Base-by-base conservation (phyloP, 2,329 filamentous ascomycete species). In the Cercospora citrullina region DNA sequence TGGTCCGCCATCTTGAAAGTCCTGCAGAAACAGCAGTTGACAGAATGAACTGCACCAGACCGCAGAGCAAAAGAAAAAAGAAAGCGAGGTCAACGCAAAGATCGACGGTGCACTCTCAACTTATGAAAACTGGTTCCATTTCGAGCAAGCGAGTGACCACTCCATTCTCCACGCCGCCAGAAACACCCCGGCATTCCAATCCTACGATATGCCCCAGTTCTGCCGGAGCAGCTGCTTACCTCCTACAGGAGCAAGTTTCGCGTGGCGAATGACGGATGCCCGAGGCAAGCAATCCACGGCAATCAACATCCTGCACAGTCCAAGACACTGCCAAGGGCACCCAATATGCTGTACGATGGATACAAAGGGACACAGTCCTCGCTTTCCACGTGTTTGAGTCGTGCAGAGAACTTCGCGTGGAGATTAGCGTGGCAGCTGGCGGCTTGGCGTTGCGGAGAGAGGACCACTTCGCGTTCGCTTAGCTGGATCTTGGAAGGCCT, bases 1-100 rank as follows among this genome's bases (percentile, higher is more conserved):
- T 70, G 58, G 12, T 64, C 67, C n/a, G 68, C 65, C 68, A 69
- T 69, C 6, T 30, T 31, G 45, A 8, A 58, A 30, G 26, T 18
- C 14, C 53, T 58, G 14, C 16, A 57, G 14, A 16, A n/a, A 23
- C 30, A 30, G 53, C n/a, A 33, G 53, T 31, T 6, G 53, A 58
- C 26, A 21, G 53, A 31, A 10, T 5, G 21, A 16, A 30, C n/a
- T 23, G 28, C n/a, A 31, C 23, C 14, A 30, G 16, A 31, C 16
- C 18, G 53, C 30, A 51, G 16, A 51, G 45, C n/a, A 48, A 6
- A 33, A 39, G 33, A 51, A 10, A 26, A 23, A 51, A 51, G 45
- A 51, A 14, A 51, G 18, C 45, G 18, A 51, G 18, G 9, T 51
- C 45, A 9, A 51, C n/a, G 45, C 45, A 23, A 23, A 51, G 45